These are phyloP conservation scores for Globisporangium mamillatum DNA, from an alignment of 352 stramenopile genomes.

Conservation along the genomic window DNA sequence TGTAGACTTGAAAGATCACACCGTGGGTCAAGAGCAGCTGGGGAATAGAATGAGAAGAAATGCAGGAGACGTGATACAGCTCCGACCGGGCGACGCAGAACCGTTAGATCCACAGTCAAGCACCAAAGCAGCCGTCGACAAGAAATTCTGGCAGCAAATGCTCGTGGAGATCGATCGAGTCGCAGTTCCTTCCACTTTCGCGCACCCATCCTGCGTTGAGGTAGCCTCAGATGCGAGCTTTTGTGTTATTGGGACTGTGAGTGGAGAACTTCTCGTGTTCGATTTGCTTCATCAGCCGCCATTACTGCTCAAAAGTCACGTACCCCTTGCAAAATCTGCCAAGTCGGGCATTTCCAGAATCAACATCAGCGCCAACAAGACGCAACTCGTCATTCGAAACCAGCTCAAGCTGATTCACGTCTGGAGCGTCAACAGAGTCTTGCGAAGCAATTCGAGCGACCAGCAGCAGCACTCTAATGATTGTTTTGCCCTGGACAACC, in stretches of 20 bases:
- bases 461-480: slow-evolving; percentile 28
- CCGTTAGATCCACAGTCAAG: background rate
- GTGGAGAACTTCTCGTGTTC: slow-evolving; percentile 34
- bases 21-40: background rate
- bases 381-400: slow-evolving; percentile 24
- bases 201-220: slow-evolving; percentile 30
- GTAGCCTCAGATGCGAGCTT: slow-evolving; percentile 24
- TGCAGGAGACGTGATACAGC: background rate
- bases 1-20: no score
- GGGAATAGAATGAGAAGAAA: background rate
- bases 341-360: slow-evolving; percentile 29
- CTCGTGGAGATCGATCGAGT: slow-evolving; percentile 23
- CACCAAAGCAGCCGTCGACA: background rate
- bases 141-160: slow-evolving; percentile 38
- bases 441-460: slow-evolving; percentile 12
- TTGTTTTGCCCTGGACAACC: slow-evolving; percentile 29
- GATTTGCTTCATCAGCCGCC: slow-evolving; percentile 23
- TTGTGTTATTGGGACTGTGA: slow-evolving; percentile 31
- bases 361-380: slow-evolving; percentile 16
- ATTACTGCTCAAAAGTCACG: slow-evolving; percentile 20
- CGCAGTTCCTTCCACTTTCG: slow-evolving; percentile 18
- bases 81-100: background rate
- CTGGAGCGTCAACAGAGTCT: slow-evolving; percentile 22
- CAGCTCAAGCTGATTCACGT: slow-evolving; percentile 26
- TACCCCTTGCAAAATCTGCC: slow-evolving; percentile 24